Conservation (phyloP, 176 grass and related monocot genomes). For the Paspalum vaginatum region DNA sequence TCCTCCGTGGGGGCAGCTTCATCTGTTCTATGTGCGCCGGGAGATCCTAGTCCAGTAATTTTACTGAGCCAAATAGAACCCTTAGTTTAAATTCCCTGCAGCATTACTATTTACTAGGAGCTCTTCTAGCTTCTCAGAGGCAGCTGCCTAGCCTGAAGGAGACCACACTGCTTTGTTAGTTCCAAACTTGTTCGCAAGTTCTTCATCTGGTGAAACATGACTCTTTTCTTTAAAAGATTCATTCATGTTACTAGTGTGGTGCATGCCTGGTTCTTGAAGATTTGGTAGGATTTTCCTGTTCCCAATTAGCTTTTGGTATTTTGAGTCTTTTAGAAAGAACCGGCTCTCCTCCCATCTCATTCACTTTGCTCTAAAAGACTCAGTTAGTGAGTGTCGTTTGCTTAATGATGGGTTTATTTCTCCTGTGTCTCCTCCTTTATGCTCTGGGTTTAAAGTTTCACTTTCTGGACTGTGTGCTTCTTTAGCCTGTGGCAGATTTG, state of each 20-base stretch:
- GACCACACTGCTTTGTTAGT: conserved; percentile 14
- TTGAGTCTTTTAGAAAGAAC: conserved; percentile 47
- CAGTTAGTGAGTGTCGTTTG: conserved; percentile 35
- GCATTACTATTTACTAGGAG: conserved; percentile 18
- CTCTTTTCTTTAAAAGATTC: conserved; percentile 40
- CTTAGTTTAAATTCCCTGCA: conserved; percentile 22
- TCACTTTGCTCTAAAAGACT: conserved; percentile 50
- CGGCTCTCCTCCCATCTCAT: conserved; percentile 46
- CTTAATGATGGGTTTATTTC: conserved; percentile 60
- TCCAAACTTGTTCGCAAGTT: conserved; percentile 45
- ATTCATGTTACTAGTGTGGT: conserved; percentile 25
- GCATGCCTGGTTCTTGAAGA: conserved; percentile 53
- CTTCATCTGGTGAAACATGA: conserved; percentile 35
- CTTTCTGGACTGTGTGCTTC: conserved; percentile 55
- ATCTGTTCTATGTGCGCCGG: conserved; percentile 15
- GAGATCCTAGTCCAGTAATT: conserved; percentile 25
- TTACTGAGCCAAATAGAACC: conserved; percentile 15
- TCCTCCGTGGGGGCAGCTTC: neutral
- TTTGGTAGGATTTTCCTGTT: conserved; percentile 63
- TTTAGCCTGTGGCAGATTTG: conserved; percentile 51
- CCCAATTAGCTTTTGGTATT: conserved; percentile 60
- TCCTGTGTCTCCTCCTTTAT: conserved; percentile 55
- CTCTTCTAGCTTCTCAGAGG: conserved; percentile 37
- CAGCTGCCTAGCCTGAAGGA: conserved; percentile 28
- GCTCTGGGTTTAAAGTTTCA: conserved; percentile 65